phyloP scores from a whole-genome alignment of 129 eudicot species.

The Lonicera japonica region DNA sequence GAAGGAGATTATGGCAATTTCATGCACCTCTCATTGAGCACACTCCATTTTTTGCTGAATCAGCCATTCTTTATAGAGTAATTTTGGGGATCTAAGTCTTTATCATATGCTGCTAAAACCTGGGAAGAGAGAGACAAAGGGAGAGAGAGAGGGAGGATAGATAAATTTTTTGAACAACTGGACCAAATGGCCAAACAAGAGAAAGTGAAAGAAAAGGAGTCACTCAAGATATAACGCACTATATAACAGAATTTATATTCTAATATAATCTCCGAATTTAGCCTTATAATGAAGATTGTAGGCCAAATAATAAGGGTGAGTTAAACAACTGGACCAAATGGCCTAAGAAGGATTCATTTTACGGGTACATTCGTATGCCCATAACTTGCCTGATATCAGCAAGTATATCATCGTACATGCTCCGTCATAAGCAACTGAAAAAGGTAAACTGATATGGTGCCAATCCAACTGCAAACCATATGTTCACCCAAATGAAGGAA shows the following conservation, averaged over 20 bases:
- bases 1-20: too few species aligned
- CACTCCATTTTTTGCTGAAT: too few species aligned
- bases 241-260: too few species aligned
- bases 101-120: too few species aligned
- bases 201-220: neutral
- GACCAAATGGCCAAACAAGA: neutral
- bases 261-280: neutral
- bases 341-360: slow-evolving; percentile 1
- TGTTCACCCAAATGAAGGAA: too few species aligned
- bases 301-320: neutral
- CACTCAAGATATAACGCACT: neutral
- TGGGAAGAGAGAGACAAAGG: too few species aligned
- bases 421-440: slow-evolving; percentile 22
- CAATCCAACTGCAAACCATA: too few species aligned
- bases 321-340: slow-evolving; percentile 1
- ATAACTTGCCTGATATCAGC: slow-evolving; percentile 11
- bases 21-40: too few species aligned
- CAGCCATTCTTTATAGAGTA: too few species aligned
- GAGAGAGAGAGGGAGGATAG: too few species aligned
- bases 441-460: neutral
- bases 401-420: slow-evolving; percentile 18
- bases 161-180: neutral
- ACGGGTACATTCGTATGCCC: slow-evolving; percentile 18
- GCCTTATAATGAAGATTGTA: neutral
- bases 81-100: too few species aligned